phyloP scores from a whole-genome alignment of 2,329 filamentous ascomycete genomes.

The Thermomyces lanuginosus region DNA sequence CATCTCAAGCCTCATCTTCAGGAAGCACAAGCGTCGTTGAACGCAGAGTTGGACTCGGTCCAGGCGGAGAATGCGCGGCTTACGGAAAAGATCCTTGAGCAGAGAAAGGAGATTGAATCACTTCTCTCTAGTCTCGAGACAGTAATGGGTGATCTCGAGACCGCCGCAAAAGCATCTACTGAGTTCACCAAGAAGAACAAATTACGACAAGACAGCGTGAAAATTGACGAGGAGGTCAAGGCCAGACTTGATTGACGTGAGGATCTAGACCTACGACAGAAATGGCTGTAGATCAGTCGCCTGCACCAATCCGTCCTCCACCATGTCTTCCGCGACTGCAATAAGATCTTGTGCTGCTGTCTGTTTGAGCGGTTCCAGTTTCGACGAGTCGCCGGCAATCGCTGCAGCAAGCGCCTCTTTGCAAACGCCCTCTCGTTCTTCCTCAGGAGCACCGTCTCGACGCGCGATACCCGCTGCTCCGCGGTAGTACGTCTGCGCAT shows the following conservation, averaged over 20 bases:
- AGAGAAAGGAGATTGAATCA: slow-evolving; percentile 41
- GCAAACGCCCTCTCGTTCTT: slow-evolving; percentile 28
- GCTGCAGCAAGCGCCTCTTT: slow-evolving; percentile 35
- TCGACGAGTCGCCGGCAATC: slow-evolving; percentile 24
- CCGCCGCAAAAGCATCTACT: slow-evolving; percentile 27
- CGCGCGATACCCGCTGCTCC: slow-evolving; percentile 31
- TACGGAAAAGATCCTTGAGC: slow-evolving; percentile 34
- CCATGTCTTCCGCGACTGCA: slow-evolving; percentile 33
- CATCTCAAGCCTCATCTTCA: slow-evolving; percentile 42
- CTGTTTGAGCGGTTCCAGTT: slow-evolving; percentile 23
- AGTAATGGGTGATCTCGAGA: slow-evolving; percentile 42
- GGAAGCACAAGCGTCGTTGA: slow-evolving; percentile 34
- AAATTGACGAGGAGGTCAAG: slow-evolving; percentile 29
- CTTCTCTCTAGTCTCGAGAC: slow-evolving; percentile 39
- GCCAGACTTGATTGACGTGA: slow-evolving; percentile 1
- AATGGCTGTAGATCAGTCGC: slow-evolving; percentile 18
- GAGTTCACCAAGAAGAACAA: slow-evolving; percentile 22
- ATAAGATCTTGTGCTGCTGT: slow-evolving; percentile 22
- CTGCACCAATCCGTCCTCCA: slow-evolving; percentile 36
- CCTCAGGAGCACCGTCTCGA: slow-evolving; percentile 26
- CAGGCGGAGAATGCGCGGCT: slow-evolving; percentile 39
- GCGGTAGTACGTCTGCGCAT: slow-evolving; percentile 42
- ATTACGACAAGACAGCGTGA: slow-evolving; percentile 25
- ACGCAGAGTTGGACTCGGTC: slow-evolving; percentile 32
- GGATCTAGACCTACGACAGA: slow-evolving; percentile 13